phyloP scores from a whole-genome alignment of 1,139 yeast species.

The Candida buenavistaensis region DNA sequence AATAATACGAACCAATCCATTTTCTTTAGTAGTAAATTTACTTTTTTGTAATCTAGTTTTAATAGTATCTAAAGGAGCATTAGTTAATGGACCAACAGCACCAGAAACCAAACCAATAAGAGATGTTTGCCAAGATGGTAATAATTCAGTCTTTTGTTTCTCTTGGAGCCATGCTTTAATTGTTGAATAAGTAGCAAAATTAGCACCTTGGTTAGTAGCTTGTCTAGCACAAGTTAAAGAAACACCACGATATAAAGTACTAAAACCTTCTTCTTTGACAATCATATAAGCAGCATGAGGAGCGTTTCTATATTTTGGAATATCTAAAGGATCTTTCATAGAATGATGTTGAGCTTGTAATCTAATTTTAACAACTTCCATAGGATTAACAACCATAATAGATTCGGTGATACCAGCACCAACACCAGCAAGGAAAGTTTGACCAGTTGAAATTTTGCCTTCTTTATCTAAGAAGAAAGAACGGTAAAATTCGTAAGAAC shows the following conservation, averaged over 20 bases:
- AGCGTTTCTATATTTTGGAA: constrained; percentile 89
- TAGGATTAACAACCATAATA: constrained; percentile 90
- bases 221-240: constrained; percentile 96
- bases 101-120: constrained; percentile 89
- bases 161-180: constrained; percentile 70
- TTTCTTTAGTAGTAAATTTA: constrained; percentile 67
- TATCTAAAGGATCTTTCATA: constrained; percentile 75
- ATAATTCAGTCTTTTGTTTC: constrained; percentile 60
- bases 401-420: constrained; percentile 99
- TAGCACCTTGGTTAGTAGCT: constrained; percentile 98
- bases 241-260: constrained; percentile 91
- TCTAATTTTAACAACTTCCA: constrained; percentile 95
- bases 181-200: constrained; percentile 92
- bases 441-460: constrained; percentile 69
- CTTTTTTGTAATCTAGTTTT: constrained; percentile 96
- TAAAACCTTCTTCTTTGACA: constrained; percentile 86
- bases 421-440: constrained; percentile 87
- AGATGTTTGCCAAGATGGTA: constrained; percentile 95
- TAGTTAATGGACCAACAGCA: constrained; percentile 96
- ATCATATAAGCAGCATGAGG: constrained; percentile 87
- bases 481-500: constrained; percentile 89
- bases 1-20: constrained; percentile 72
- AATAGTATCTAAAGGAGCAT: constrained; percentile 96
- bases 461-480: constrained; percentile 62
- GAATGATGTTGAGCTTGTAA: constrained; percentile 95